phyloP scores from a whole-genome alignment of 805 yeast genomes.

The Myxozyma mucilagina region DNA sequence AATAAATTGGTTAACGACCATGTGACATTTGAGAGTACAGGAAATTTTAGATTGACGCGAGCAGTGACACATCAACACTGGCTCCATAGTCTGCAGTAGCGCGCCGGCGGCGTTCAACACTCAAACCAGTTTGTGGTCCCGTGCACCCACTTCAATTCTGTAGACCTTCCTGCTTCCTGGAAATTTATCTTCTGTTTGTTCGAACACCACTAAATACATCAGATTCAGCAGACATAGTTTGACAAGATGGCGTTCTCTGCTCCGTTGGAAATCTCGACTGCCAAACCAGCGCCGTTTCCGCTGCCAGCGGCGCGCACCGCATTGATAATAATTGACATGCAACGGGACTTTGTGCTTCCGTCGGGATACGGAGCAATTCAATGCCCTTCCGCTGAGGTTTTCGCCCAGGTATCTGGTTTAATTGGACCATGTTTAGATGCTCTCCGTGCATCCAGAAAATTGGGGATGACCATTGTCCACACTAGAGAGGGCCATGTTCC shows the following conservation, averaged over 20 bases:
- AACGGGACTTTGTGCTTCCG: constrained; percentile 39
- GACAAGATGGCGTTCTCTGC: constrained; percentile 10
- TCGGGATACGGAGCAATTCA: constrained; percentile 39
- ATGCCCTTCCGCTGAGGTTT: constrained; percentile 37
- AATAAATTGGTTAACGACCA: too few relatives aligned
- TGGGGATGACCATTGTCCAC: constrained; percentile 39
- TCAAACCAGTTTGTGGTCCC: too few relatives aligned
- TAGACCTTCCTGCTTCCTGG: too few relatives aligned
- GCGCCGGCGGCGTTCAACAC: too few relatives aligned
- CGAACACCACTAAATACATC: too few relatives aligned
- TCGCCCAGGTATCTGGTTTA: constrained; percentile 35
- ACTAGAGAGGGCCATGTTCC: constrained; percentile 41
- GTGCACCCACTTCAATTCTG: too few relatives aligned
- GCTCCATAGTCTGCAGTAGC: too few relatives aligned
- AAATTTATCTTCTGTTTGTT: too few relatives aligned
- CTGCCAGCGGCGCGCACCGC: constrained; percentile 36
- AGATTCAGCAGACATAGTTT: not conserved
- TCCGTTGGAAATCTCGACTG: constrained; percentile 18
- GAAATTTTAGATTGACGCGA: too few relatives aligned
- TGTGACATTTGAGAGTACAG: too few relatives aligned
- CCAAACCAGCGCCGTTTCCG: constrained; percentile 34
- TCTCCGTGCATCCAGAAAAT: constrained; percentile 36
- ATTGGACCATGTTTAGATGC: constrained; percentile 33
- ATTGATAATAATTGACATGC: constrained; percentile 41
- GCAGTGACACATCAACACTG: too few relatives aligned